Percentiles rank a stretch among this genome's conserved stretches.
Evolutionary conservation across 2,329 filamentous ascomycete genomes (phyloP).

Genomic region (Triangularia verruculosa): DNA sequence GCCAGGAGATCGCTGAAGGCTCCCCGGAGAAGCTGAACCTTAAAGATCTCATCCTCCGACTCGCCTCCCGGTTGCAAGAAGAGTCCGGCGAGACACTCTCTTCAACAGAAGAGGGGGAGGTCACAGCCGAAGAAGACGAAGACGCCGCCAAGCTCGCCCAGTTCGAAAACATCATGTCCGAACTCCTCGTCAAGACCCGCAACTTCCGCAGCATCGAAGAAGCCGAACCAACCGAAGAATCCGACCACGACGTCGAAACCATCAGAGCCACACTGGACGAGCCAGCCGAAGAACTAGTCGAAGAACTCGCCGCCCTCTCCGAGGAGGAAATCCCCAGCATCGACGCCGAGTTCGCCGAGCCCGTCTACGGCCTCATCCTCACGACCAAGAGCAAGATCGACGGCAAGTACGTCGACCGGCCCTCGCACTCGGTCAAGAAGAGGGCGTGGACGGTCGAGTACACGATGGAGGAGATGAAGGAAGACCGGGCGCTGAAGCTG

Average conservation of each 20-base stretch:
- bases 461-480: slow-evolving; percentile 61
- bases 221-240: not conserved
- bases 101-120: slow-evolving; percentile 19
- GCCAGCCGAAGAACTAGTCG: not conserved
- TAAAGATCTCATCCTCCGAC: slow-evolving; percentile 51
- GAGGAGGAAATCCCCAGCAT: not conserved
- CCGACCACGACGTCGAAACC: not conserved
- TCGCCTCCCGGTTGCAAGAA: slow-evolving; percentile 45
- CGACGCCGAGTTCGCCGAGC: slow-evolving; percentile 7
- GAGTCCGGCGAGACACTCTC: slow-evolving; percentile 22
- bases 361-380: slow-evolving; percentile 68
- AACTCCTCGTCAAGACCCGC: slow-evolving; percentile 37
- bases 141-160: slow-evolving; percentile 40
- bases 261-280: not conserved
- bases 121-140: slow-evolving; percentile 22
- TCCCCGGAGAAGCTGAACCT: slow-evolving; percentile 31
- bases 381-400: slow-evolving; percentile 72
- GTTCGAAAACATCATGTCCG: slow-evolving; percentile 51
- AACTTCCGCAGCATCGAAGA: not conserved
- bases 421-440: slow-evolving; percentile 41
- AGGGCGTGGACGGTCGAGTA: slow-evolving; percentile 76
- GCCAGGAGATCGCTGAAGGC: slow-evolving; percentile 16
- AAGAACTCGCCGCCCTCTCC: not conserved
- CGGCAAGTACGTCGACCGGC: slow-evolving; percentile 59
- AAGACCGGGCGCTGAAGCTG: slow-evolving; percentile 43